Base-by-base conservation (phyloP, 441 rosid genomes). In the Mallotus japonicus region DNA sequence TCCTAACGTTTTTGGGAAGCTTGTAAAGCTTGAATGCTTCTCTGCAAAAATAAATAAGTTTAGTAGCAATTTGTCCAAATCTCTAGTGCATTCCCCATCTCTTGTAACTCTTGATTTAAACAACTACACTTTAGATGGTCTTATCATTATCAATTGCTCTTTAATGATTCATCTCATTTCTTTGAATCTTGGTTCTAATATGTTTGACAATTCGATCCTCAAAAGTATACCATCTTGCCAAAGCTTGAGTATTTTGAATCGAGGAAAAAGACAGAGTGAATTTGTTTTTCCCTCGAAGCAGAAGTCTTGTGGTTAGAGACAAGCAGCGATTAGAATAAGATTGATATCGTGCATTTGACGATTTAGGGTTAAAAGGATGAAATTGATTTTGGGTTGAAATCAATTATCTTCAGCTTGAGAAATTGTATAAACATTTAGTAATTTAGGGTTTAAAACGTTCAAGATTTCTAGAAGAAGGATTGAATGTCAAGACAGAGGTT, bases 81-180 rank as follows among this genome's bases (percentile, higher is more conserved):
- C 78, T 15, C 14, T 62, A 57, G 64, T 53, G 19, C 62, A 62
- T 69, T 75, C 73, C 9, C 62, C 64, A 37, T 42, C 69, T 8
- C 62, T 69, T 75, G 0, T 8, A 24, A 37, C 9, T 16, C 69
- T 69, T 19, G 14, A 69, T 62, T 55, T 75, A 32, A 32, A 3
- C 8, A 69, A 69, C 12, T 69, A 54, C 34, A 13, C 64, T 9
- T n/a, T 75, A 0, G 44, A 62, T 54, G 69, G 70, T 10, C 56
- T 46, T 0, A 69, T 62, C 37, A 54, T 44, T 0, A 24, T 69
- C 63, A 75, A 75, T 20, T 75, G 73, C 19, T 69, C 73, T 42
- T 70, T 65, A 53, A 62, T 75, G 73, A 20, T 54, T 62, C 24
- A 17, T 54, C 62, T 75, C 1, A 11, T 1, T 40, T 62, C 22